Evolutionary conservation across 2,329 filamentous ascomycete species (phyloP).

Genomic region (Zelopaecilomyces penicillatus): DNA sequence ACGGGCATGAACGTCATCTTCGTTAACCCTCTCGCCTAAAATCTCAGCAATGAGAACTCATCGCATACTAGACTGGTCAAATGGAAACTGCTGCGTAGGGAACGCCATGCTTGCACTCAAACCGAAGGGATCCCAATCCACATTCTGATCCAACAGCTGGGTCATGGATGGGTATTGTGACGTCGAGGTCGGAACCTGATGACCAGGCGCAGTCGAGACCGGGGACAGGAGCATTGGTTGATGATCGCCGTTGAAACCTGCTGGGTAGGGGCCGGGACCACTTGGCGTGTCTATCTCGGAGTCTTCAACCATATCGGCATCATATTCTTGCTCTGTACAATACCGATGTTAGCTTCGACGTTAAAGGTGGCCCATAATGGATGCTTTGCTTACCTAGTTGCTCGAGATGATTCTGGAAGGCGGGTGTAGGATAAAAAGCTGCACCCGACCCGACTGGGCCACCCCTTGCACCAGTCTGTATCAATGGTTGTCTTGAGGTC

Average conservation of each 20-base stretch:
- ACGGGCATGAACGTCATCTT: too few relatives aligned
- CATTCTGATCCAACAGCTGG: constrained; percentile 63
- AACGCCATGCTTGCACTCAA: constrained; percentile 94
- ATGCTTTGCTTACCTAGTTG: constrained; percentile 78
- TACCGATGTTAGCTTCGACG: constrained; percentile 54
- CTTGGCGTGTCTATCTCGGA: constrained; percentile 59
- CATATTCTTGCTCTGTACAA: constrained; percentile 90
- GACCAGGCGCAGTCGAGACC: constrained; percentile 30
- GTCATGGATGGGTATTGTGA: constrained; percentile 55
- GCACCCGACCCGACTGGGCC: constrained; percentile 30
- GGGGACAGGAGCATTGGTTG: constrained; percentile 35
- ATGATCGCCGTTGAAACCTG: constrained; percentile 41
- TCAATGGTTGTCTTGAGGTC: constrained; percentile 22
- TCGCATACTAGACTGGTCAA: constrained; percentile 52
- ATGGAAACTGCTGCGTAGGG: constrained; percentile 72
- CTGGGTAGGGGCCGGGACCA: constrained; percentile 58
- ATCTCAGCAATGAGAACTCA: constrained; percentile 15
- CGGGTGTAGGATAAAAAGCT: constrained; percentile 69
- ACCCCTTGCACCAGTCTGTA: constrained; percentile 28
- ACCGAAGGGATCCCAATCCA: constrained; percentile 90
- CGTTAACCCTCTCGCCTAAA: too few relatives aligned
- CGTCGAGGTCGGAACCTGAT: constrained; percentile 20
- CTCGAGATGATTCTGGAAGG: constrained; percentile 87
- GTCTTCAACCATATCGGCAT: constrained; percentile 83
- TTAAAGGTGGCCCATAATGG: constrained; percentile 45